phyloP scores from a whole-genome alignment of 2,329 filamentous ascomycete genomes.

The Hypoxylon sp. region DNA sequence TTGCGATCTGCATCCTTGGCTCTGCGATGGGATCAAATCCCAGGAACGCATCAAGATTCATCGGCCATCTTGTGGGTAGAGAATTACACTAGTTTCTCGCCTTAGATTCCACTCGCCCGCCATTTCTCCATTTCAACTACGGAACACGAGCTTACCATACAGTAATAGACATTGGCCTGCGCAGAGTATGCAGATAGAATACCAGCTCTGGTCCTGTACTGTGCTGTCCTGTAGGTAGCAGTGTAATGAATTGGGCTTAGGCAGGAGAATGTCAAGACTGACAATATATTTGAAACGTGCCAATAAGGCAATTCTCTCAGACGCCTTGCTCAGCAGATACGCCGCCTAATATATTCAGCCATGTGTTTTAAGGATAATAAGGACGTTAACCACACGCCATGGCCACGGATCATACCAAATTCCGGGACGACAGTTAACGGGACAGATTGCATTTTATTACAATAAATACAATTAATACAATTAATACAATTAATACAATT shows the following conservation, averaged over 20 bases:
- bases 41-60: not conserved
- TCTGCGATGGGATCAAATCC: not conserved
- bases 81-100: not conserved
- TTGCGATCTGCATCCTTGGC: constrained; percentile 9
- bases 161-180: not conserved
- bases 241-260: not conserved
- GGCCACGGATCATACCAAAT: constrained; percentile 4
- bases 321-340: not conserved
- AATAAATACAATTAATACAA: constrained; percentile 16
- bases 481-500: too few species aligned
- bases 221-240: too few species aligned
- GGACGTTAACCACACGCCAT: not conserved
- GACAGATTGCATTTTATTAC: constrained; percentile 22
- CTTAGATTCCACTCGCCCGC: not conserved
- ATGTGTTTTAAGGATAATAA: not conserved
- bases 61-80: constrained; percentile 1
- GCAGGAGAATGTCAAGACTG: not conserved
- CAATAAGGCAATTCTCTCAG: constrained; percentile 4
- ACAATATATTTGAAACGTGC: constrained; percentile 15
- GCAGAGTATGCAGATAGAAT: too few species aligned
- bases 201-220: not conserved
- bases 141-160: not conserved
- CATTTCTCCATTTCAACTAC: not conserved
- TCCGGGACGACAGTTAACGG: not conserved
- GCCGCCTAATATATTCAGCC: constrained; percentile 23